phyloP scores from a whole-genome alignment of 129 eudicot genomes.

The Arctium minus region DNA sequence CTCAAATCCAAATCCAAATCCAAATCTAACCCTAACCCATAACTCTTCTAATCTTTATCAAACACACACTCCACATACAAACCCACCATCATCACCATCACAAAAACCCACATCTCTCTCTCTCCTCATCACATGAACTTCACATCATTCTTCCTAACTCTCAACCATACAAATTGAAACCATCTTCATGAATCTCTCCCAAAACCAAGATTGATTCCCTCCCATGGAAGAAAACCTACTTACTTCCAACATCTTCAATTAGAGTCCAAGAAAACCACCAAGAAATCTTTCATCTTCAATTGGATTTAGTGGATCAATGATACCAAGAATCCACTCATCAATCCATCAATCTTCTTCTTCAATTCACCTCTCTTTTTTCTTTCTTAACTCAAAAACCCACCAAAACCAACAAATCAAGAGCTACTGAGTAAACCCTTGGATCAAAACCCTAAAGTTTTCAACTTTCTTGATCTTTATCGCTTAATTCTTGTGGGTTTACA shows the following conservation, averaged over 20 bases:
- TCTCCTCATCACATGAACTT: slow-evolving; percentile 1
- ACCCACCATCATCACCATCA: not conserved
- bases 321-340: not conserved
- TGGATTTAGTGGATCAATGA: slow-evolving; percentile 9
- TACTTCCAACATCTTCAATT: not conserved
- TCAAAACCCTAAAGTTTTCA: slow-evolving; percentile 15
- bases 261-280: no score
- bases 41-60: slow-evolving; percentile 34
- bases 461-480: not conserved
- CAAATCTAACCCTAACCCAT: slow-evolving; percentile 44
- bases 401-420: not conserved
- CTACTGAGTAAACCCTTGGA: not conserved
- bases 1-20: slow-evolving; percentile 5
- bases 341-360: not conserved
- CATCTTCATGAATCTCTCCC: slow-evolving; percentile 1
- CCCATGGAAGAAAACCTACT: not conserved
- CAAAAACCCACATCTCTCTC: not conserved
- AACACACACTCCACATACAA: slow-evolving; percentile 3
- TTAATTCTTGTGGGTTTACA: not conserved
- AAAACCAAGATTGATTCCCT: slow-evolving; percentile 9
- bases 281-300: not conserved
- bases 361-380: not conserved
- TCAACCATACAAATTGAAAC: slow-evolving; percentile 16
- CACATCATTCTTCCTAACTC: slow-evolving; percentile 34
- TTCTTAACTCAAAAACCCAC: not conserved